Base-by-base conservation (phyloP, 1,284 basidiomycete species). In the Vanrija pseudolonga region DNA sequence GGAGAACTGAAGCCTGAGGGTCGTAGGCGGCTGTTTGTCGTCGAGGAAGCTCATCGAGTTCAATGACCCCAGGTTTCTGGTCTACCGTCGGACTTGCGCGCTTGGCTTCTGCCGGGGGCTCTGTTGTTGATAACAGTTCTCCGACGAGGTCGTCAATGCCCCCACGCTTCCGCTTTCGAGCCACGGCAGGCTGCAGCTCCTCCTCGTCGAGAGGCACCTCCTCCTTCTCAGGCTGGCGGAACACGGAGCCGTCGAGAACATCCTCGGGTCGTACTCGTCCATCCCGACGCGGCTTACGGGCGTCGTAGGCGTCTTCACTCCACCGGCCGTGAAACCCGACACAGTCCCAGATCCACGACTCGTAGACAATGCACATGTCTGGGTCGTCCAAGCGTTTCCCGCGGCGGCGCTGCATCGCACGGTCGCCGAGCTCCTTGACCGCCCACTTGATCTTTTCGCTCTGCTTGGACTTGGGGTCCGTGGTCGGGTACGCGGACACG, bases 291-390 rank as follows among this genome's bases (percentile, higher is more conserved):
- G 67, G 55, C 43, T 70, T 71, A 37, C 66, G 59, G 20, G 71
- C 71, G 62, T 73, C 71, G 54, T 74, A 76, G 17, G 47, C 51
- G 24, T 72, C 71, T 56, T 75, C 73, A 54, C 63, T 68, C 61
- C 66, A 74, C 36, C 73, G 63, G 6, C 74, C 75, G 12, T 55
- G 51, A 48, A 65, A 76, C 12, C 58, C 67, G 9, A 73, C 63
- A 45, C 75, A 76, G 63, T 77, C 75, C 73, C 74, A 76, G n/a
- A 77, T 61, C 75, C 75, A 77, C 48, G 39, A 41, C 47, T 74
- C 71, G 55, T 74, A 73, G 4, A 73, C 64, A 47, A 74, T 68
- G 45, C 60, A 59, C 36, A 72, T 71, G 48, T 68, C 65, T 12
- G 68, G 66, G 23, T 50, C 60, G 1, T 64, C 61, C 15, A 57